Base-by-base conservation (phyloP, 208 protist genomes). In the Leishmania martiniquensis region DNA sequence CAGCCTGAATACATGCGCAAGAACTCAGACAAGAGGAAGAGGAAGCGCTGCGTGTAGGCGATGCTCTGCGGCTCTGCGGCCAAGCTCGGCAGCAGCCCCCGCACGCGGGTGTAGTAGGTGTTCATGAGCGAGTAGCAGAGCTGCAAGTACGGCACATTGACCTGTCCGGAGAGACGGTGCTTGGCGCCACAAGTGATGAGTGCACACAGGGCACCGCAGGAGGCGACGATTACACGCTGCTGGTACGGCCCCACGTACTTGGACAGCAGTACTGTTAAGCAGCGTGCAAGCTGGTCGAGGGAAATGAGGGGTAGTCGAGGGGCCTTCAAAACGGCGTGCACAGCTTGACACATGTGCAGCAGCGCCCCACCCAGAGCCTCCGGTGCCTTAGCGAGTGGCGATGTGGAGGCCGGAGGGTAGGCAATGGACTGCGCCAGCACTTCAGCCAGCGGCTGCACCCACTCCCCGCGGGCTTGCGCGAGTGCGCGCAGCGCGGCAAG, bases 11-110 rank as follows among this genome's bases (percentile, higher is more conserved):
- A 97, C 62, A 85, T 78, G 4, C 94, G 90, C 69, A 96, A 78
- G 57, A 97, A 90, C 77, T 95, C 91, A 20, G 92, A 95, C n/a
- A 97, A 84, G 6, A 97, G 87, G 80, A 97, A 97, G 39, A 96
- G 84, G 75, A 95, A 96, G 44, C 94, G 92, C 72, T 92, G 88
- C 12, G 88, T 87, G 82, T 97, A 97, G 32, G 83, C 87, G 39
- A 92, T 68, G 66, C 85, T 90, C 49, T 88, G 82, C 42, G 84
- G 82, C 52, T 91, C 81, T 34, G 76, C 85, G 17, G 76, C 76
- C 54, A 95, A 75, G 47, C 77, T 84, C 34, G 86, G 80, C 47
- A 94, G 39, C 57, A 97, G 78, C 22, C 77, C 81, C 0, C 81
- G 69, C 54, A 89, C 83, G 45, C 86, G 88, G 59, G 89, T 87